These are phyloP conservation scores for Colletotrichum sp. DNA, from an alignment of 2,329 filamentous ascomycete species.

Conservation along the genomic window DNA sequence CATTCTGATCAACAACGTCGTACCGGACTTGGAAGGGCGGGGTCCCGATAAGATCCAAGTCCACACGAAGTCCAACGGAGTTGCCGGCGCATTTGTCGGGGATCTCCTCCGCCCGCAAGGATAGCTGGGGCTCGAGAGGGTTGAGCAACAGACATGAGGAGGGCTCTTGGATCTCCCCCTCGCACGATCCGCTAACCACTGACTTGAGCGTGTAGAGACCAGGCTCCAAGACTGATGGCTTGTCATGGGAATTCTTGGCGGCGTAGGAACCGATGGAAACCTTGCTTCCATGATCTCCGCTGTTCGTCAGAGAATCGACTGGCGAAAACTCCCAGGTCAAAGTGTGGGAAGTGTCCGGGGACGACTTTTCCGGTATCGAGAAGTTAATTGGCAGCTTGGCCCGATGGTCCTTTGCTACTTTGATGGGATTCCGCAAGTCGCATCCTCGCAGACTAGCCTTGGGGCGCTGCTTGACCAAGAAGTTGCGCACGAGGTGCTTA, in stretches of 20 bases:
- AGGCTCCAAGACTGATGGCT: constrained; percentile 73
- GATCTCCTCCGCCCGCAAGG: constrained; percentile 78
- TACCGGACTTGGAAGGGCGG: constrained; percentile 90
- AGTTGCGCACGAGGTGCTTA: constrained; percentile 74
- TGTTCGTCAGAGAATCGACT: constrained; percentile 70
- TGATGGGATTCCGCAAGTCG: constrained; percentile 79
- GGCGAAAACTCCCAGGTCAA: constrained; percentile 85
- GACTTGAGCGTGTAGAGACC: constrained; percentile 88
- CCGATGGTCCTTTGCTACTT: constrained; percentile 77
- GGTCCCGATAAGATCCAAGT: constrained; percentile 88
- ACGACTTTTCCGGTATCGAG: constrained; percentile 62
- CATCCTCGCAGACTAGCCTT: constrained; percentile 75
- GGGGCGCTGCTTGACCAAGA: constrained; percentile 88
- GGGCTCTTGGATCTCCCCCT: constrained; percentile 89
- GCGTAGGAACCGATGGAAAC: constrained; percentile 62
- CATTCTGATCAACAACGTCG: constrained; percentile 69
- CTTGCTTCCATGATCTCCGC: constrained; percentile 71
- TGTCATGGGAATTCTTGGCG: constrained; percentile 66
- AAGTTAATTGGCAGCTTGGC: constrained; percentile 76
- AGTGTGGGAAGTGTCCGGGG: constrained; percentile 70
- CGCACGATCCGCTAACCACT: constrained; percentile 80
- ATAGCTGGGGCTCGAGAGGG: constrained; percentile 82
- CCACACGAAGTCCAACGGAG: constrained; percentile 87
- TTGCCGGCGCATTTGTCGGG: constrained; percentile 95
- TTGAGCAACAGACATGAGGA: constrained; percentile 93